phyloP scores from a whole-genome alignment of 2,329 filamentous ascomycete species.

The Colletotrichum shisoi region DNA sequence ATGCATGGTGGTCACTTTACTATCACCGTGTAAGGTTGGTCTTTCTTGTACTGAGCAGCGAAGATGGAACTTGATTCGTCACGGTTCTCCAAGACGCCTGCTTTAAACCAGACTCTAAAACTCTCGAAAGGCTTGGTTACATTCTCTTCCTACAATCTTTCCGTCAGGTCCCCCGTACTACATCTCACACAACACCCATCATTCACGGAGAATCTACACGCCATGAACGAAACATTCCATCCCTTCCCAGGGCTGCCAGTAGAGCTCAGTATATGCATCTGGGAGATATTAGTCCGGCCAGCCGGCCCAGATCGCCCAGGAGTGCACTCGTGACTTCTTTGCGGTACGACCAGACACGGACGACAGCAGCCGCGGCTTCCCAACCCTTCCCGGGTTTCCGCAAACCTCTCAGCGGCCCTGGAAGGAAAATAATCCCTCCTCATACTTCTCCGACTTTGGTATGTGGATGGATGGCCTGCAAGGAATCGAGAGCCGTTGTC shows the following conservation, averaged over 20 bases:
- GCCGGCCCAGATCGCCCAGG: background rate
- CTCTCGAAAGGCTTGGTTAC: background rate
- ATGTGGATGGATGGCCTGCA: conserved; percentile 26
- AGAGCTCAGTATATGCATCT: conserved; percentile 21
- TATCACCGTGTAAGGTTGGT: no score
- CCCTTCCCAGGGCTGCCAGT: conserved; percentile 3
- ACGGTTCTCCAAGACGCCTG: no score
- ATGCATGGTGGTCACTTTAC: no score
- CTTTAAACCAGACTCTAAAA: no score
- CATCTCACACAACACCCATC: background rate
- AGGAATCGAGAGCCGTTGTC: conserved; percentile 21
- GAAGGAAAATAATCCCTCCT: background rate
- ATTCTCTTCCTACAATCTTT: background rate
- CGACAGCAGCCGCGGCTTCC: background rate
- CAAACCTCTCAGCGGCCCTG: background rate
- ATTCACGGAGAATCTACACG: background rate
- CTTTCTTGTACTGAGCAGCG: no score
- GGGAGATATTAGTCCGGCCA: conserved; percentile 7
- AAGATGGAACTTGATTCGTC: no score
- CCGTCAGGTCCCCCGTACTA: background rate
- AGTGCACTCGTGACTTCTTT: conserved; percentile 20
- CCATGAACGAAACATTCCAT: conserved; percentile 3
- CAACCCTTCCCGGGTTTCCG: background rate
- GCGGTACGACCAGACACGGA: background rate
- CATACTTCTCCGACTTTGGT: conserved; percentile 19